Percentiles rank a stretch among this genome's conserved stretches.
These are phyloP conservation scores for Ophiosphaerella herpotricha DNA, from an alignment of 2,329 filamentous ascomycete genomes.

Conservation along the genomic window DNA sequence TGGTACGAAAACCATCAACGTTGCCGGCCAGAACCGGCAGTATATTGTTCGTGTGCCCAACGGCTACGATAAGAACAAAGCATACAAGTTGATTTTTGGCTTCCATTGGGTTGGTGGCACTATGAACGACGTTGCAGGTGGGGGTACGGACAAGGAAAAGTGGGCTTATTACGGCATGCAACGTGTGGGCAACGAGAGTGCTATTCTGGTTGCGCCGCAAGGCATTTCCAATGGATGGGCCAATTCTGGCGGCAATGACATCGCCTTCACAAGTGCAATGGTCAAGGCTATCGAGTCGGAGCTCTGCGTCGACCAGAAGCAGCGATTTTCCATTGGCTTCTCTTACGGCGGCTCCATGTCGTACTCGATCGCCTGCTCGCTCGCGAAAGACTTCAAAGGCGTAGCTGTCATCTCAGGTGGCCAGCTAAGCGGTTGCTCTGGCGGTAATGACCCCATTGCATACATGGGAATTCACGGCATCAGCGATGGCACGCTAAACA, in stretches of 20 bases:
- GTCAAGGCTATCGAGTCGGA: constrained; percentile 45
- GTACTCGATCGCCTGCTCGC: constrained; percentile 49
- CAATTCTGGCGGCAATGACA: constrained; percentile 49
- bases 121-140: constrained; percentile 43
- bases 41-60: constrained; percentile 49
- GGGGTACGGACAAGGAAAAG: constrained; percentile 9
- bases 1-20: constrained; percentile 26
- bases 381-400: constrained; percentile 46
- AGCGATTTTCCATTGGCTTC: constrained; percentile 52
- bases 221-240: constrained; percentile 49
- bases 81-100: constrained; percentile 50
- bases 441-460: constrained; percentile 26
- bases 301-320: constrained; percentile 50
- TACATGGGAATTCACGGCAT: constrained; percentile 49
- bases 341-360: constrained; percentile 53
- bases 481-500: constrained; percentile 42
- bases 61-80: constrained; percentile 46
- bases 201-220: constrained; percentile 52
- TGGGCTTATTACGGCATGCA: constrained; percentile 48
- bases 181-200: constrained; percentile 38
- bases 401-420: constrained; percentile 39
- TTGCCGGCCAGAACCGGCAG: constrained; percentile 47
- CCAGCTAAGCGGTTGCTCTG: constrained; percentile 22
- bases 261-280: constrained; percentile 49
- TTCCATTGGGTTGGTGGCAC: constrained; percentile 50